These are phyloP conservation scores for Penicillium psychrofluorescens DNA, from an alignment of 495 filamentous ascomycete species.

Conservation along the genomic window DNA sequence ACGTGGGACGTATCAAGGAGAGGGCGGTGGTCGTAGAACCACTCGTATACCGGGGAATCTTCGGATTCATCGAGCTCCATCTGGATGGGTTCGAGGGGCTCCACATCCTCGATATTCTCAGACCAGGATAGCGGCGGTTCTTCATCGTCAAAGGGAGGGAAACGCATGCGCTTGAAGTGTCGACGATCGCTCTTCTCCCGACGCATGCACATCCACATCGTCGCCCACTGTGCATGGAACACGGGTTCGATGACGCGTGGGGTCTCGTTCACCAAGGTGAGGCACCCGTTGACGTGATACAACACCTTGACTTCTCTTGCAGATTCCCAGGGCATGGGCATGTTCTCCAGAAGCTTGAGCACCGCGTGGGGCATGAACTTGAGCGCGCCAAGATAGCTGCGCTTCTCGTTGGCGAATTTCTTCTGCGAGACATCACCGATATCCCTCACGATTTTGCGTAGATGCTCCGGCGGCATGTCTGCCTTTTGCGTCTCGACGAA, in stretches of 20 bases:
- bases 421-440: slow-evolving; percentile 99
- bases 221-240: slow-evolving; percentile 98
- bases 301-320: slow-evolving; percentile 93
- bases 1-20: slow-evolving; percentile 88
- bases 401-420: slow-evolving; percentile 98
- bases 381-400: slow-evolving; percentile 91
- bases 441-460: slow-evolving; percentile 96
- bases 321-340: slow-evolving; percentile 99
- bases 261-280: slow-evolving; percentile 95
- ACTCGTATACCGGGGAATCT: slow-evolving; percentile 84
- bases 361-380: slow-evolving; percentile 99
- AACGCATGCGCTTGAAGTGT: slow-evolving; percentile 98
- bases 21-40: slow-evolving; percentile 96
- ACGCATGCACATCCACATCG: slow-evolving; percentile 99
- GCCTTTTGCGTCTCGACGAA: slow-evolving; percentile 98
- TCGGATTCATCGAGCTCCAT: slow-evolving; percentile 98
- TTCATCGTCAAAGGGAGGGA: slow-evolving; percentile 98
- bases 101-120: slow-evolving; percentile 97
- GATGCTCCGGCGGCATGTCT: slow-evolving; percentile 97
- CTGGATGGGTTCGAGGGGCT: slow-evolving; percentile 95
- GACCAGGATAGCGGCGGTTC: slow-evolving; percentile 97
- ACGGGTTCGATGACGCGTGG: slow-evolving; percentile 97
- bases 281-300: slow-evolving; percentile 96
- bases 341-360: slow-evolving; percentile 96
- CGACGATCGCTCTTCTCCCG: slow-evolving; percentile 94